These are phyloP conservation scores for Forsythia viridissima DNA, from an alignment of 257 asterid species.

Conservation along the genomic window DNA sequence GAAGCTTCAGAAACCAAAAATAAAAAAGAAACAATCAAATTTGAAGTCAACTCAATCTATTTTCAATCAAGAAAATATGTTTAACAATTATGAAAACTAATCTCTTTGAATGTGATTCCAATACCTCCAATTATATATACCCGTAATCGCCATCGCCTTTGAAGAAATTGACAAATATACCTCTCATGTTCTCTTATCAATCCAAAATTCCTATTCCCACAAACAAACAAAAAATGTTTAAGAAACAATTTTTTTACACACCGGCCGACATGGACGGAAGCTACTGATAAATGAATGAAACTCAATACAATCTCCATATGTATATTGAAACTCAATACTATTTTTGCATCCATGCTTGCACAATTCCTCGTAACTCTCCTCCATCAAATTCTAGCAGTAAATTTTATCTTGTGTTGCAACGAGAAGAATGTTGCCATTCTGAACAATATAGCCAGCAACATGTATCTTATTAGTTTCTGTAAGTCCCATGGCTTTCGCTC, in stretches of 20 bases:
- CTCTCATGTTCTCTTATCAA: constrained; percentile 80
- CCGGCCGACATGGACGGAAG: too few species aligned
- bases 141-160: constrained; percentile 73
- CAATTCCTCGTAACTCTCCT: neutral
- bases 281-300: too few species aligned
- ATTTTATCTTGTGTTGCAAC: too few species aligned
- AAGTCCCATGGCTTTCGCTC: neutral
- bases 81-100: too few species aligned
- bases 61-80: neutral
- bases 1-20: neutral
- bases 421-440: too few species aligned
- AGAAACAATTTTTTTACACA: too few species aligned
- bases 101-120: constrained; percentile 62
- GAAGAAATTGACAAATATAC: constrained; percentile 73
- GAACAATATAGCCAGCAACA: neutral
- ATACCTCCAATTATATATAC: constrained; percentile 85
- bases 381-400: too few species aligned
- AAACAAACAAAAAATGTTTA: neutral
- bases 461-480: too few species aligned
- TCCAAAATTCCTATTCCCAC: constrained; percentile 65
- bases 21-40: neutral
- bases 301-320: too few species aligned
- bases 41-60: neutral
- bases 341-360: too few species aligned
- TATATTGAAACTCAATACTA: neutral